phyloP scores from a whole-genome alignment of 768 basidiomycete species.

The Lactarius quietus region DNA sequence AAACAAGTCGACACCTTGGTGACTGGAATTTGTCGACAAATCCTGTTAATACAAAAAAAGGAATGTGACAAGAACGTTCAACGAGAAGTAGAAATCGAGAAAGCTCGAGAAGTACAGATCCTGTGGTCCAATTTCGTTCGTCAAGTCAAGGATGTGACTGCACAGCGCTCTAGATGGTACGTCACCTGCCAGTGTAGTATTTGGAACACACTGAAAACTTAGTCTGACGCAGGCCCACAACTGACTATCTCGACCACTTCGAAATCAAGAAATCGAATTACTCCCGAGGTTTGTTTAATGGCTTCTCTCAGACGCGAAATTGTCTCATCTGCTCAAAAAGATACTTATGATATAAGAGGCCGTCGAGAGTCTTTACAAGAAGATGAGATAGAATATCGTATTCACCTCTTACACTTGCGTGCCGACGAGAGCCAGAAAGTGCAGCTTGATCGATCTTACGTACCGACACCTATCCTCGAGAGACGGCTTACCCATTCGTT shows the following conservation, averaged over 20 bases:
- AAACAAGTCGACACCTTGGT: neutral
- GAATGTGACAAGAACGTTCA: conserved; percentile 10
- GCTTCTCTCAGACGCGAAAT: too few species aligned
- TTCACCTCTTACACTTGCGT: conserved; percentile 12
- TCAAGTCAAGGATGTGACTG: neutral
- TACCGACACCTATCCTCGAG: conserved; percentile 14
- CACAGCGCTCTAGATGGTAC: conserved; percentile 9
- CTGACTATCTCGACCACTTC: neutral
- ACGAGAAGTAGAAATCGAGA: conserved; percentile 1
- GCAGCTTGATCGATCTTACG: conserved; percentile 19
- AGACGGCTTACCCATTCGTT: neutral
- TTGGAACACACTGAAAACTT: neutral
- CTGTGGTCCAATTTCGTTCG: conserved; percentile 7
- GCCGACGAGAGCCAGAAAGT: conserved; percentile 15
- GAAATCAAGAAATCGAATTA: neutral
- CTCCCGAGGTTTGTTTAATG: neutral
- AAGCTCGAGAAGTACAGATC: neutral
- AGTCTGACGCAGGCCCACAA: neutral
- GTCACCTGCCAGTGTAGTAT: too few species aligned
- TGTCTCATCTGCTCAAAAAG: neutral
- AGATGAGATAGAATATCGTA: conserved; percentile 12
- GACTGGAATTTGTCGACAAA: neutral
- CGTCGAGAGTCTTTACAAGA: conserved; percentile 7
- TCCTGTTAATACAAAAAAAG: conserved; percentile 9
- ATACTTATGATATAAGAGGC: conserved; percentile 3